Percentiles rank a stretch among this genome's conserved stretches.
Conservation (phyloP, 352 stramenopile genomes). For the Blastocystis sp. region DNA sequence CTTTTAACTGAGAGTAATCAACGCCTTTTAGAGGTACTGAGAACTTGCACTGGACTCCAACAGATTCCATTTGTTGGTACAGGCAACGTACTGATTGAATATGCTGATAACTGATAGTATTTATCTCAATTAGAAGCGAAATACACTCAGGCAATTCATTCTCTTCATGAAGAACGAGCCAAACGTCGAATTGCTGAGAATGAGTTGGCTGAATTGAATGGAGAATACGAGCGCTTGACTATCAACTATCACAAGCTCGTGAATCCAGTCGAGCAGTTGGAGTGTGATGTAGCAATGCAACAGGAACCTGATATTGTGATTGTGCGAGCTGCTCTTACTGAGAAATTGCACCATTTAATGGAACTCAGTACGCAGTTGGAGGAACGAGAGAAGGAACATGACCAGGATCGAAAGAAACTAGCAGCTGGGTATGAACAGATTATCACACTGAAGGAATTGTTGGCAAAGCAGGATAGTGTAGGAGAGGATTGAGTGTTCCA, state of each 20-base stretch:
- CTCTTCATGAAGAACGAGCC: not conserved
- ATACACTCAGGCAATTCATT: not conserved
- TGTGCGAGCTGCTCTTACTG: slow-evolving; percentile 12
- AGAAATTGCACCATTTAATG: slow-evolving; percentile 43
- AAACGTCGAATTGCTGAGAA: not conserved
- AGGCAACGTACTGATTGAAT: not conserved
- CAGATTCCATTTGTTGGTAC: not conserved
- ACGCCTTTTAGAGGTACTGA: not conserved
- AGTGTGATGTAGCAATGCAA: slow-evolving; percentile 22
- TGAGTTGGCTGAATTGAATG: not conserved
- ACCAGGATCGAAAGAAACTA: not conserved
- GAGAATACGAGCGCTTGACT: not conserved
- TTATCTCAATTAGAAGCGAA: not conserved
- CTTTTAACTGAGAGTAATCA: no score
- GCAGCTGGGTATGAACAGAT: not conserved
- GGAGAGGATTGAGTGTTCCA: not conserved
- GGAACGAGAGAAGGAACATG: not conserved
- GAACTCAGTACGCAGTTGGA: not conserved
- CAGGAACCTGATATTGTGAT: slow-evolving; percentile 32
- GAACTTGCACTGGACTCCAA: not conserved
- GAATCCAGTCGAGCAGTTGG: slow-evolving; percentile 41
- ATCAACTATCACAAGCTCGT: slow-evolving; percentile 27
- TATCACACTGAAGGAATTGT: not conserved
- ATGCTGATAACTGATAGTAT: not conserved
- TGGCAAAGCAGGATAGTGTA: not conserved